Evolutionary conservation across 257 asterid species (phyloP), one percentile per base, ranked within the genome.

Genomic region (Orobanche coerulescens): DNA sequence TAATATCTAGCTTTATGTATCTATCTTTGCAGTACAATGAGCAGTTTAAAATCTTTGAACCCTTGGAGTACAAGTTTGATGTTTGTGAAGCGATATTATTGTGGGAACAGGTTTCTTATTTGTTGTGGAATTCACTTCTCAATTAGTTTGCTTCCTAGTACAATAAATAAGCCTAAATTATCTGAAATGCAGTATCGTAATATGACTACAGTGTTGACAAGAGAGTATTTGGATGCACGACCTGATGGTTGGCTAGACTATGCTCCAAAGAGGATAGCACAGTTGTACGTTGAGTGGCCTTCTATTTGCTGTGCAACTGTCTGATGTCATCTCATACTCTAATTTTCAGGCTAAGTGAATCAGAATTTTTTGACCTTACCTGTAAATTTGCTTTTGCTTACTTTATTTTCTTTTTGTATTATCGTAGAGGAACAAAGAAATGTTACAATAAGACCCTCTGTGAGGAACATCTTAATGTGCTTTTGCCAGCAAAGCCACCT

Each of bases 161-260:
- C 69, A 36, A 28, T 22, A 58, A 78, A 51, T 71, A 66, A 75
- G 70, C 76, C 64, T 67, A 34, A 42, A 63, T 71, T 56, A 54
- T 78, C 75, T 84, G 68, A 70, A 75, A 42, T 93, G 97, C 96
- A 89, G 98, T 93, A 93, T 78, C 98, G 97, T 67, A 93, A 89
- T 86, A 93, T 93, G 98, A 93, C 97, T 59, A 93, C 98, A 66
- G 95, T 89, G 64, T 83, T 93, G 81, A 88, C 98, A 34, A 75
- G 98, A 71, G 98, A 93, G 71, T 93, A 93, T 75, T 80, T 93
- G 61, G 97, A 93, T 77, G 76, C 94, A 60, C 87, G 98, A 2
- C 97, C 98, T 42, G 95, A 84, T 77, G 98, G 98, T 59, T 93
- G 98, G 98, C 63, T 86, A 63, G 89, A 82, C 14, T 89, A 93